Base-by-base conservation (phyloP, 352 stramenopile species). In the Phytophthora rubi region DNA sequence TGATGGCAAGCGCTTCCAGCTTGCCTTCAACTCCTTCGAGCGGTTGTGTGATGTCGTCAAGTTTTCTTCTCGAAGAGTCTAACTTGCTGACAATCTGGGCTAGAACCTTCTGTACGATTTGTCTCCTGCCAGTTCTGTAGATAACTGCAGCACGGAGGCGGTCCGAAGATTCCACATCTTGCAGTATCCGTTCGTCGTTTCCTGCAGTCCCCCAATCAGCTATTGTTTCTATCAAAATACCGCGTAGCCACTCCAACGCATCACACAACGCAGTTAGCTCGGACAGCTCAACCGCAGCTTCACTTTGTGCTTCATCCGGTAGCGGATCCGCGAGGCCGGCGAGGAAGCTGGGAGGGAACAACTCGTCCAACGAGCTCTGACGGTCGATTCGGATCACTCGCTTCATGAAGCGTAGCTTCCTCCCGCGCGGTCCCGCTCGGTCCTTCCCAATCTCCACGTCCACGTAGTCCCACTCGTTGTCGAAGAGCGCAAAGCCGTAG, bases 401-500 rank as follows among this genome's bases (percentile, higher is more conserved):
- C 8, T 66, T 65, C 52, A 82, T 69, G 58, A 89, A 89, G 9
- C 77, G 77, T 44, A 89, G 76, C 30, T 76, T 82, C 13, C 59
- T 76, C 6, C 75, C 69, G 0, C 73, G 51, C 9, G 68, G 61
- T 1, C 66, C 61, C 48, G 73, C 16, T 15, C 64, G 68, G 53
- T 79, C 68, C 30, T 79, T 86, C 6, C 77, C 76, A 16, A 93
- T 62, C 26, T 82, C 75, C n/a, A 94, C 44, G 30, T 92, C 85
- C 13, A 93, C 75, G 33, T 73, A 86, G 55, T 93, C 93, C 91
- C 92, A 98, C 73, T 97, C 88, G 49, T 98, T 98, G 53, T 95
- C 61, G 7, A 79, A 55, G 21, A 98, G 75, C 15, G 87, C 80
- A 72, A 98, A 98, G n/a, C 94, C 94, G 69, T 98, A 98, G 64